Conservation (phyloP, 1,284 basidiomycete genomes). For the Neolentinus lepideus region DNA sequence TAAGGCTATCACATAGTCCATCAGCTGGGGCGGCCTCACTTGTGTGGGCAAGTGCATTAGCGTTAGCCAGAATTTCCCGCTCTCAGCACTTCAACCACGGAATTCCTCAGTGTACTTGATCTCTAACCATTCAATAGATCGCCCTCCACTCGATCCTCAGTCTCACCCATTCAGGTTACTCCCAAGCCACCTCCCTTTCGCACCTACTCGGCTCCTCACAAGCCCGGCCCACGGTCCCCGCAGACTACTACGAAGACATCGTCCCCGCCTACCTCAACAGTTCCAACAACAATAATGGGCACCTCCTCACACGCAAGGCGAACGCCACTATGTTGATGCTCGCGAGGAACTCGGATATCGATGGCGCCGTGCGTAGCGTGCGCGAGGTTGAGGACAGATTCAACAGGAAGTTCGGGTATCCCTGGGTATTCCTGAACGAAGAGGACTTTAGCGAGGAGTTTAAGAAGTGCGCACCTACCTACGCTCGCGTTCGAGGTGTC, state of each 20-base stretch:
- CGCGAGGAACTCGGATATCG: constrained; percentile 1
- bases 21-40: too few species aligned
- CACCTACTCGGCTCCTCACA: constrained; percentile 14
- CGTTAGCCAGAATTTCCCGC: too few species aligned
- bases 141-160: constrained; percentile 27
- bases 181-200: constrained; percentile 25
- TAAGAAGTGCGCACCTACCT: constrained; percentile 29
- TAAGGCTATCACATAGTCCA: too few species aligned
- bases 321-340: constrained; percentile 6
- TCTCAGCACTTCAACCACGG: too few species aligned
- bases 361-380: constrained; percentile 5
- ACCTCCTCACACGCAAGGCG: not conserved
- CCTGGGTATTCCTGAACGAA: constrained; percentile 33
- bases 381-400: constrained; percentile 13
- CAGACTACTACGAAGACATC: constrained; percentile 1
- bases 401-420: constrained; percentile 14
- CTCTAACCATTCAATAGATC: constrained; percentile 14
- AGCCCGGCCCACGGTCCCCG: not conserved
- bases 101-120: not conserved
- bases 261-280: not conserved
- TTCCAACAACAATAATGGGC: not conserved
- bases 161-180: constrained; percentile 29
- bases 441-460: constrained; percentile 39
- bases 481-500: too few species aligned
- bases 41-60: too few species aligned